These are phyloP conservation scores for Colletotrichum musicola DNA, from an alignment of 2,329 filamentous ascomycete genomes.

Conservation along the genomic window DNA sequence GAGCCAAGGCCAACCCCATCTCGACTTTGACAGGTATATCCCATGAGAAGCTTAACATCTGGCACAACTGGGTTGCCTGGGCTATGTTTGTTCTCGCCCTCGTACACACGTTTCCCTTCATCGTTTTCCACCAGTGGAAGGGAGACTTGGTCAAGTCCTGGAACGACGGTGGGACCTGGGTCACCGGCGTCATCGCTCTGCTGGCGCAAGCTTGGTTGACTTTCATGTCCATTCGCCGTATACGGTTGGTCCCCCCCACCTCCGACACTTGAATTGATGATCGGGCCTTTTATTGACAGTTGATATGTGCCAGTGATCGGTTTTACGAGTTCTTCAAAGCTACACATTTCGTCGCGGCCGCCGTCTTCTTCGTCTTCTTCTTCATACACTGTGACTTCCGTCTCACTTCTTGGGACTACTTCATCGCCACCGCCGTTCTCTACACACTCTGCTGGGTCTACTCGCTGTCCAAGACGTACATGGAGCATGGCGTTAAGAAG, in stretches of 20 bases:
- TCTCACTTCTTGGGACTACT: slow-evolving; percentile 71
- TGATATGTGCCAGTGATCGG: slow-evolving; percentile 54
- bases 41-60: slow-evolving; percentile 69
- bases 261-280: too few relatives aligned
- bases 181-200: slow-evolving; percentile 68
- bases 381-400: slow-evolving; percentile 71
- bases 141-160: slow-evolving; percentile 62
- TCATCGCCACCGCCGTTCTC: slow-evolving; percentile 64
- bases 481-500: slow-evolving; percentile 47
- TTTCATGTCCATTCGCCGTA: slow-evolving; percentile 60
- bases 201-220: slow-evolving; percentile 67
- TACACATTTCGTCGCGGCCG: slow-evolving; percentile 64
- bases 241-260: slow-evolving; percentile 54
- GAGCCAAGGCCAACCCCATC: slow-evolving; percentile 69
- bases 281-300: not conserved
- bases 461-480: slow-evolving; percentile 50
- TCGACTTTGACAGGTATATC: slow-evolving; percentile 66
- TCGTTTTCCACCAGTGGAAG: slow-evolving; percentile 62
- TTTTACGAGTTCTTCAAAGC: slow-evolving; percentile 73
- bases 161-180: slow-evolving; percentile 60
- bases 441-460: slow-evolving; percentile 54
- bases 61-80: slow-evolving; percentile 66
- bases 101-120: slow-evolving; percentile 71
- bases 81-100: slow-evolving; percentile 69
- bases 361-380: slow-evolving; percentile 69